Conservation (phyloP, 176 grass and related monocot genomes). For the Pharus latifolius region DNA sequence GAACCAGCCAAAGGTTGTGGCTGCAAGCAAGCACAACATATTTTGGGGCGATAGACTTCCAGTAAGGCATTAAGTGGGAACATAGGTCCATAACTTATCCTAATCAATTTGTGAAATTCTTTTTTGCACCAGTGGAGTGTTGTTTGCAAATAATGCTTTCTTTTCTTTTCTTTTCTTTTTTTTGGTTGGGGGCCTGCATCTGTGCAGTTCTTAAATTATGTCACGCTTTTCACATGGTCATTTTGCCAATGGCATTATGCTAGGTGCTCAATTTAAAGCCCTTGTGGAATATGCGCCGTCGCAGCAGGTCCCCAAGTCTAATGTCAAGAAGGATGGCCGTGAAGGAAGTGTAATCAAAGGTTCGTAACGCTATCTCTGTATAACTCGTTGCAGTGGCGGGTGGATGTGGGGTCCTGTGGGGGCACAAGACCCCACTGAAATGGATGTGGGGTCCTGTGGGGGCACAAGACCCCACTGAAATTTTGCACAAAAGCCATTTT, state of each 20-base stretch:
- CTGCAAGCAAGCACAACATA: background rate
- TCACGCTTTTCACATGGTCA: background rate
- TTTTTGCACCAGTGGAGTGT: background rate
- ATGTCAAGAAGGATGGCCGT: slow-evolving; percentile 78
- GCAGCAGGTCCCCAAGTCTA: slow-evolving; percentile 61
- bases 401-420: too few species aligned
- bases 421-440: too few species aligned
- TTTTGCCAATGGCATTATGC: slow-evolving; percentile 6
- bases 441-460: too few species aligned
- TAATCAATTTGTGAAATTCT: background rate
- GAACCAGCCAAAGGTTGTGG: background rate
- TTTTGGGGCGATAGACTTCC: background rate
- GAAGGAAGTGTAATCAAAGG: slow-evolving; percentile 90
- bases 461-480: too few species aligned
- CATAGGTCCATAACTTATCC: background rate
- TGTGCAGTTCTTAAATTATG: slow-evolving; percentile 15
- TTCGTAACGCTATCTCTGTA: slow-evolving; percentile 4
- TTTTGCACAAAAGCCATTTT: too few species aligned
- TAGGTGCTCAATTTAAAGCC: slow-evolving; percentile 96
- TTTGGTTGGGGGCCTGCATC: background rate
- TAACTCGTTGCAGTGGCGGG: background rate
- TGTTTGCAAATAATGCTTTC: background rate
- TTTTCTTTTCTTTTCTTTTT: too few species aligned
- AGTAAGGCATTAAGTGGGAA: background rate
- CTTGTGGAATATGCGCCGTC: slow-evolving; percentile 91